Evolutionary conservation across 2,329 filamentous ascomycete genomes (phyloP).

Genomic region (Cylindrodendrum hubeiense): DNA sequence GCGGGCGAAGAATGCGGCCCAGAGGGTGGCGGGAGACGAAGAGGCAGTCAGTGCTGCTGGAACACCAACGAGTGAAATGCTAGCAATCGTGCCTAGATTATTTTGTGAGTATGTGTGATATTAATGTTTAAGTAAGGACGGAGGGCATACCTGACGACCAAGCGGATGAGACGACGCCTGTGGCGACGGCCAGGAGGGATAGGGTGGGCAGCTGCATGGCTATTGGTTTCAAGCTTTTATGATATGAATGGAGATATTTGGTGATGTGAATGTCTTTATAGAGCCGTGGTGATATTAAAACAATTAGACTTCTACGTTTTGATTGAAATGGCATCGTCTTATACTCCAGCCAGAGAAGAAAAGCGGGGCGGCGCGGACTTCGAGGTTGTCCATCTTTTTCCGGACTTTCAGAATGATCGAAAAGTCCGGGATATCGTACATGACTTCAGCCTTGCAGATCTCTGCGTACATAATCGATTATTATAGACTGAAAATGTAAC

Average conservation of each 20-base stretch:
- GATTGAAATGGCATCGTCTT: background rate
- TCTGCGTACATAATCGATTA: background rate
- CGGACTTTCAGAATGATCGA: constrained; percentile 9
- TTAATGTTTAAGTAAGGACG: no score
- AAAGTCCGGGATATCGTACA: constrained; percentile 8
- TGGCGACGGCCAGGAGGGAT: constrained; percentile 50
- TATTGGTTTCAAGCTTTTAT: background rate
- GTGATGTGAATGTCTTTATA: background rate
- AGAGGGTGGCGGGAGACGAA: constrained; percentile 48
- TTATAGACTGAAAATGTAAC: background rate
- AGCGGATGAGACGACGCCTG: constrained; percentile 53
- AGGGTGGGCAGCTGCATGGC: constrained; percentile 43
- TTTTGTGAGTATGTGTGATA: background rate
- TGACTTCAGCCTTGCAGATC: background rate
- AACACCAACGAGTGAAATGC: constrained; percentile 51
- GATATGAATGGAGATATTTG: background rate
- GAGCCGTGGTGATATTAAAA: background rate
- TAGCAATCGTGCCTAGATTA: constrained; percentile 50
- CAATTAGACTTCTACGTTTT: background rate
- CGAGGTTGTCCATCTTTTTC: background rate
- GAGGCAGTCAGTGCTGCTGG: constrained; percentile 48
- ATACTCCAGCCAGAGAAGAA: background rate
- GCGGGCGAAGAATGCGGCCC: constrained; percentile 53
- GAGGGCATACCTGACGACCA: constrained; percentile 50
- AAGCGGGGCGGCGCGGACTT: constrained; percentile 11